Conservation (phyloP, 2,329 filamentous ascomycete genomes). For the Xylariaceae sp. region DNA sequence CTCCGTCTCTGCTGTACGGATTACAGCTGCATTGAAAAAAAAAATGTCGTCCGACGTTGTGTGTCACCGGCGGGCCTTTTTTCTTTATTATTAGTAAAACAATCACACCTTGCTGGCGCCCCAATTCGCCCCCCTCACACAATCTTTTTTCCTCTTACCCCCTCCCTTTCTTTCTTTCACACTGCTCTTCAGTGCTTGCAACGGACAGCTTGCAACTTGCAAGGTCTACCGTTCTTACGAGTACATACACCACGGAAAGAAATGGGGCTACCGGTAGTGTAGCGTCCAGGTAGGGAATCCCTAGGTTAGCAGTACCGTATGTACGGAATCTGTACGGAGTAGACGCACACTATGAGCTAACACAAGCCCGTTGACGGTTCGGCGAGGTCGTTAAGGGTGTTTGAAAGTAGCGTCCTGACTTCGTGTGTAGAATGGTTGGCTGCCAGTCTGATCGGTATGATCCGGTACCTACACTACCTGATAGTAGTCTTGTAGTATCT, state of each 20-base stretch:
- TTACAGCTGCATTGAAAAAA: not conserved
- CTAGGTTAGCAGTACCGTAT: not conserved
- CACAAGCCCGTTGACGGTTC: no score
- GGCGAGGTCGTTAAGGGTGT: no score
- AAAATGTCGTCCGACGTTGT: not conserved
- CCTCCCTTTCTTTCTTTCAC: not conserved
- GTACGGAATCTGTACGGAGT: no score
- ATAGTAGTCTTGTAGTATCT: not conserved
- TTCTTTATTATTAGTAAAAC: not conserved
- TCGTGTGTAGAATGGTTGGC: not conserved
- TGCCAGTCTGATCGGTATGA: not conserved
- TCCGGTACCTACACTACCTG: not conserved
- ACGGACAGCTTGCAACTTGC: no score
- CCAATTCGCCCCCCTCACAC: not conserved
- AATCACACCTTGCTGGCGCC: constrained; percentile 1
- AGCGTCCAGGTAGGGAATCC: not conserved
- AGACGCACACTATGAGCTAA: no score
- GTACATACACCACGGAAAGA: not conserved
- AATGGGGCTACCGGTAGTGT: not conserved
- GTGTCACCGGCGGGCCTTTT: not conserved
- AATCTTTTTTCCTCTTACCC: not conserved
- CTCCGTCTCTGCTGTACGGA: no score
- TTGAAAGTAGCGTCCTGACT: no score
- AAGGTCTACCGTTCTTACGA: no score
- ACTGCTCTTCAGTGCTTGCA: not conserved